phyloP scores from a whole-genome alignment of 2,329 filamentous ascomycete species.

The Stromatinia cepivora region DNA sequence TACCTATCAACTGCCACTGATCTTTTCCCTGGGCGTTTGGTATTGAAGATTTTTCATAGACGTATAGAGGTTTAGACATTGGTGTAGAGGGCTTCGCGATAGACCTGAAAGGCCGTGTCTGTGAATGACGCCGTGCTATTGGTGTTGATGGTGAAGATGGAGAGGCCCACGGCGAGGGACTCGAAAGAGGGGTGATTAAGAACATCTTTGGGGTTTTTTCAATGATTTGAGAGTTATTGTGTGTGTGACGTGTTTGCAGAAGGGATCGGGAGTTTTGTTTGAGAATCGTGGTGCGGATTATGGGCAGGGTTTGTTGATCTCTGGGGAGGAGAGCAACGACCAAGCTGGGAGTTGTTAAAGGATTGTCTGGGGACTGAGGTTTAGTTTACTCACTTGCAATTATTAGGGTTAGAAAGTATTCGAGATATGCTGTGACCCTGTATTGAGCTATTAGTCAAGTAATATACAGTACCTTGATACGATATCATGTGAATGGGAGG shows the following conservation, averaged over 20 bases:
- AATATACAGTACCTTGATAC: background rate
- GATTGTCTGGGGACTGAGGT: background rate
- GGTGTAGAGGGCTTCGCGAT: conserved; percentile 51
- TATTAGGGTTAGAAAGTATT: conserved; percentile 53
- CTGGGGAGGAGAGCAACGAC: conserved; percentile 56
- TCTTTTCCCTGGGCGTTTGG: too few species aligned
- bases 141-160: conserved; percentile 57
- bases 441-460: background rate
- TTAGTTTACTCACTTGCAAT: conserved; percentile 46
- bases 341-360: conserved; percentile 36
- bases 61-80: background rate
- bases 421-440: conserved; percentile 38
- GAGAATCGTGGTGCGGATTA: conserved; percentile 46
- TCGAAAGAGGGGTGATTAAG: conserved; percentile 49
- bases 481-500: background rate
- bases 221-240: conserved; percentile 51
- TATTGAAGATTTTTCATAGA: background rate
- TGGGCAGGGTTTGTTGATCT: conserved; percentile 47
- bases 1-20: background rate
- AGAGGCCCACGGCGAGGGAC: conserved; percentile 51
- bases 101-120: conserved; percentile 52
- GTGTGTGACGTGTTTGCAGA: conserved; percentile 53
- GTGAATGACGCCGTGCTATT: conserved; percentile 55
- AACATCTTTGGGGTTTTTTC: conserved; percentile 52
- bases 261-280: conserved; percentile 46